These are phyloP conservation scores for Allium sativum DNA, from an alignment of 106 monocot genomes.

Conservation along the genomic window DNA sequence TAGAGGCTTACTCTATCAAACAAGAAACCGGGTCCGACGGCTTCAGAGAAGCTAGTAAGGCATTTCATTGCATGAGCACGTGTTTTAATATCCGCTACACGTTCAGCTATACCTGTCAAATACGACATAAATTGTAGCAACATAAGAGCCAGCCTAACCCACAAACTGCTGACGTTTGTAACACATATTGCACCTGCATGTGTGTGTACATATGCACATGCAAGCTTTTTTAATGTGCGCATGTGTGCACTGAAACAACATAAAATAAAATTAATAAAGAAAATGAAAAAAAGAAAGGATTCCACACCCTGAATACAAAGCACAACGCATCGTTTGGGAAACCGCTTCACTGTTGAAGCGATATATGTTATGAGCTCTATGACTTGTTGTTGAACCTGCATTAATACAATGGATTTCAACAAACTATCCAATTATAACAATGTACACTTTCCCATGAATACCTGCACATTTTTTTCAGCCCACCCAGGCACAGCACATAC, in stretches of 20 bases:
- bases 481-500: slow-evolving; percentile 95
- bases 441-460: slow-evolving; percentile 1
- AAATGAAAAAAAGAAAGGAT: background rate
- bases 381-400: slow-evolving; percentile 92
- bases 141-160: too few relatives aligned
- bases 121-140: too few relatives aligned
- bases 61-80: slow-evolving; percentile 95
- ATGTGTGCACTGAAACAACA: background rate
- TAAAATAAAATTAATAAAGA: background rate
- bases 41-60: slow-evolving; percentile 89
- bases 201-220: background rate
- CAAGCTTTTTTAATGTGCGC: background rate
- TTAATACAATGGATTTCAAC: background rate
- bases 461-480: slow-evolving; percentile 99
- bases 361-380: slow-evolving; percentile 82
- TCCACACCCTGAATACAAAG: slow-evolving; percentile 67
- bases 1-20: slow-evolving; percentile 74
- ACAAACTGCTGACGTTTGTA: too few relatives aligned
- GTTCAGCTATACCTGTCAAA: slow-evolving; percentile 75
- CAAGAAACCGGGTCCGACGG: slow-evolving; percentile 91
- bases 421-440: background rate
- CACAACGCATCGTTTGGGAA: slow-evolving; percentile 86
- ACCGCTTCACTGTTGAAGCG: slow-evolving; percentile 70
- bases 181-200: too few relatives aligned
- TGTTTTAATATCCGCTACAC: slow-evolving; percentile 98